These are phyloP conservation scores for Eucalyptus erythrocorys DNA, from an alignment of 345 rosid species.

Conservation along the genomic window DNA sequence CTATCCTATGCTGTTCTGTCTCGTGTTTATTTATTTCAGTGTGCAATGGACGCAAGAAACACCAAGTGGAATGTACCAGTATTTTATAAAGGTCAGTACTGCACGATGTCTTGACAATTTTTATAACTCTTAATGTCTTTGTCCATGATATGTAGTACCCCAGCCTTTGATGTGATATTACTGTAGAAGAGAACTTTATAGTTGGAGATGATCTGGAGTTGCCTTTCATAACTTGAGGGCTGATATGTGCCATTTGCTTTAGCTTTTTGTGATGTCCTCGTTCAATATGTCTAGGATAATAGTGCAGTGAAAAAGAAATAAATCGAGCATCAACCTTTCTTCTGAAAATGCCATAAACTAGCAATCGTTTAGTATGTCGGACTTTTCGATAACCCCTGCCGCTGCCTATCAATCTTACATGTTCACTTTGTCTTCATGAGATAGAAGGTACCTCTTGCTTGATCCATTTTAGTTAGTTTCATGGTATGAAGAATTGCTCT, in stretches of 20 bases:
- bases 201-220: not conserved
- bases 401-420: not conserved
- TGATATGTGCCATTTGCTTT: not conserved
- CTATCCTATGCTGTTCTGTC: not conserved
- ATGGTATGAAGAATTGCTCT: not conserved
- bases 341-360: not conserved
- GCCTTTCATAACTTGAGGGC: not conserved
- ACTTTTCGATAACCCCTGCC: not conserved
- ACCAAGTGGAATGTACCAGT: slow-evolving; percentile 82
- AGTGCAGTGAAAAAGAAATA: not conserved
- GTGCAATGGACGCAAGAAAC: slow-evolving; percentile 71
- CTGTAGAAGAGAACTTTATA: not conserved
- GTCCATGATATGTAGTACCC: not conserved
- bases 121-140: not conserved
- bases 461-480: not conserved
- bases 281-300: not conserved
- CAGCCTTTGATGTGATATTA: not conserved
- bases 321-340: not conserved
- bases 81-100: slow-evolving; percentile 71
- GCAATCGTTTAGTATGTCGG: not conserved
- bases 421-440: not conserved
- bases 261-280: not conserved
- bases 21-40: slow-evolving; percentile 22
- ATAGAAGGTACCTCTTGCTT: not conserved
- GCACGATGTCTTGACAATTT: not conserved